Conservation (phyloP, 2,329 filamentous ascomycete species). For the Curvularia spicifera region DNA sequence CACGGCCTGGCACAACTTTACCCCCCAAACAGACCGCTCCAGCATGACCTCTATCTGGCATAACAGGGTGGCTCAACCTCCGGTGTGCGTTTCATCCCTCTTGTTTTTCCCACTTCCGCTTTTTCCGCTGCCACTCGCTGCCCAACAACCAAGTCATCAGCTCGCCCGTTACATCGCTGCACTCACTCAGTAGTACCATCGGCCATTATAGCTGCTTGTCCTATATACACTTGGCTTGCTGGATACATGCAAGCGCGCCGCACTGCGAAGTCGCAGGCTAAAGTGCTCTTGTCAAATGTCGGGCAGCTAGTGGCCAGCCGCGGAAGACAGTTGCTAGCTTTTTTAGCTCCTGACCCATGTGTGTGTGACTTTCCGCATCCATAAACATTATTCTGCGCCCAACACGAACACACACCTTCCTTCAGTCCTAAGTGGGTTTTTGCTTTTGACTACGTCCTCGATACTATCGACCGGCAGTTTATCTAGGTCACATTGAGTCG, state of each 20-base stretch:
- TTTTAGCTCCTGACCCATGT: not conserved
- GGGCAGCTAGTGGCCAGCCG: constrained; percentile 4
- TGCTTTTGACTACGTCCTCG: constrained; percentile 5
- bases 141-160: constrained; percentile 22
- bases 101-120: constrained; percentile 20
- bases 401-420: not conserved
- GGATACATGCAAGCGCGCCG: constrained; percentile 11
- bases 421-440: not conserved
- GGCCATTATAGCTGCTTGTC: constrained; percentile 11
- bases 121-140: constrained; percentile 27
- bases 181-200: constrained; percentile 15
- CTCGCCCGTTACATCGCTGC: constrained; percentile 15
- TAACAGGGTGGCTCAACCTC: constrained; percentile 21
- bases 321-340: not conserved
- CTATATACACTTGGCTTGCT: constrained; percentile 8
- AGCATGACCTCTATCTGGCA: constrained; percentile 23
- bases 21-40: constrained; percentile 25
- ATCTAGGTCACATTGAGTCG: constrained; percentile 1
- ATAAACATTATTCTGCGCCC: constrained; percentile 2
- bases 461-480: not conserved
- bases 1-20: constrained; percentile 21
- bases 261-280: constrained; percentile 15
- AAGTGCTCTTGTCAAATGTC: constrained; percentile 9
- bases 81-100: constrained; percentile 24
- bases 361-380: constrained; percentile 2